Base-by-base conservation (phyloP, 805 yeast species). In the Metschnikowia corniflorae region DNA sequence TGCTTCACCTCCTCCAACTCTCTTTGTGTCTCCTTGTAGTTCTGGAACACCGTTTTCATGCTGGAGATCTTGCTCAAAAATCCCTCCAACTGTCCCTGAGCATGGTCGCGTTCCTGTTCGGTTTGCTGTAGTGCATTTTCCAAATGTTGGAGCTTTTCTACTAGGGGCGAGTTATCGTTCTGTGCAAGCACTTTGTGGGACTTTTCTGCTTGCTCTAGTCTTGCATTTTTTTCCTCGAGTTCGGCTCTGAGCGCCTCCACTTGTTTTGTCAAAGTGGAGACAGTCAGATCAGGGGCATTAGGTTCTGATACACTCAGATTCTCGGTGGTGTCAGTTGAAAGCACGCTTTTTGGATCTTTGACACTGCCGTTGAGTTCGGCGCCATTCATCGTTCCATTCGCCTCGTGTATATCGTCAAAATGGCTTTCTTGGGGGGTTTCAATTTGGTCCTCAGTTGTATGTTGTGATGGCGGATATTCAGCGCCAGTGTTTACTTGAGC, bases 41-140 rank as follows among this genome's bases (percentile, higher is more conserved):
- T 83, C 35, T 58, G 61, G 57, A 84, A 84, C 2, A 84, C 73
- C 1, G 80, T 64, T 47, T 82, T 84, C 91, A 84, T 83, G 2
- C 85, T 75, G 1, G 86, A 75, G 13, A 85, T 56, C 54, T 82
- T 71, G 44, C 75, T 76, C 41, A 85, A 57, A 21, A 85, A 58
- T 4, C 73, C 66, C 42, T 82, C 81, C 51, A 83, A 82, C 44
- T 78, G 78, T 2, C 69, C 64, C 47, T 80, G 77, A 19, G 74
- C 68, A 20, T 73, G 70, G 32, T 74, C 81, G 38, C 82, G 70
- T 49, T 81, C 86, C 23, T 26, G 29, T 35, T 47, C 50, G 2
- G 49, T 40, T 7, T 41, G 36, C 7, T 25, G 38, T n/a, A 54
- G 40, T 12, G 37, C 35, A 10, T 27, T 16, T 18, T 29, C 31